phyloP scores from a whole-genome alignment of 225 moss, liverwort and hornwort species.

The Marchantia polymorpha region DNA sequence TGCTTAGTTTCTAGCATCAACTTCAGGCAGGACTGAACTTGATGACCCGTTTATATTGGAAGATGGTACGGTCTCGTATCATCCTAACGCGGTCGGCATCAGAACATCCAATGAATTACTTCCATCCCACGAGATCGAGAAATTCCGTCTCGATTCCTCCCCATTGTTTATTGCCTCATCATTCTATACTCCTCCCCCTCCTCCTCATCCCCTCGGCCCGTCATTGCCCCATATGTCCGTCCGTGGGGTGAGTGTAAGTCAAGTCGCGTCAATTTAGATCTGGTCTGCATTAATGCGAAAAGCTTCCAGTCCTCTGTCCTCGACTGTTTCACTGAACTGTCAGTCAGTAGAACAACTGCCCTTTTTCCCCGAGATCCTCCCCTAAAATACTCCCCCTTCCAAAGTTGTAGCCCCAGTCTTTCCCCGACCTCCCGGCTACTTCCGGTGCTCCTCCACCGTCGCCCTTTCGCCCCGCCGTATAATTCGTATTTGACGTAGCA shows the following conservation, averaged over 20 bases:
- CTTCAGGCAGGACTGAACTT: too few species aligned
- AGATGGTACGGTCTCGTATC: background rate
- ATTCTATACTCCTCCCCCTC: conserved; percentile 6
- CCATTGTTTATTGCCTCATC: conserved; percentile 9
- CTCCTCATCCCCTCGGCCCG: background rate
- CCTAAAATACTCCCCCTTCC: too few species aligned
- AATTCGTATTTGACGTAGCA: too few species aligned
- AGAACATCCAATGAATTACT: conserved; percentile 6
- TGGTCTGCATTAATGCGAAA: conserved; percentile 7
- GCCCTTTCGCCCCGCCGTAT: too few species aligned
- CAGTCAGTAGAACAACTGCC: background rate
- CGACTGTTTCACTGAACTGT: conserved; percentile 1
- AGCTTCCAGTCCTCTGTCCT: background rate
- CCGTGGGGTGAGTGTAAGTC: conserved; percentile 9
- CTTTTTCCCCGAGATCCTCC: background rate
- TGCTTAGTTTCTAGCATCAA: too few species aligned
- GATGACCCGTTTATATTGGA: too few species aligned
- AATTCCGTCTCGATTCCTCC: conserved; percentile 1
- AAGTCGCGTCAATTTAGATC: background rate
- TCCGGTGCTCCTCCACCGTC: background rate
- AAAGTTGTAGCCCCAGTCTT: too few species aligned
- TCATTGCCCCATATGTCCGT: background rate
- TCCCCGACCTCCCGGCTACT: background rate
- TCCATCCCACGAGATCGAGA: background rate
- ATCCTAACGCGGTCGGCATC: conserved; percentile 5